phyloP scores from a whole-genome alignment of 495 filamentous ascomycete species.

The Rostrohypoxylon terebratum region DNA sequence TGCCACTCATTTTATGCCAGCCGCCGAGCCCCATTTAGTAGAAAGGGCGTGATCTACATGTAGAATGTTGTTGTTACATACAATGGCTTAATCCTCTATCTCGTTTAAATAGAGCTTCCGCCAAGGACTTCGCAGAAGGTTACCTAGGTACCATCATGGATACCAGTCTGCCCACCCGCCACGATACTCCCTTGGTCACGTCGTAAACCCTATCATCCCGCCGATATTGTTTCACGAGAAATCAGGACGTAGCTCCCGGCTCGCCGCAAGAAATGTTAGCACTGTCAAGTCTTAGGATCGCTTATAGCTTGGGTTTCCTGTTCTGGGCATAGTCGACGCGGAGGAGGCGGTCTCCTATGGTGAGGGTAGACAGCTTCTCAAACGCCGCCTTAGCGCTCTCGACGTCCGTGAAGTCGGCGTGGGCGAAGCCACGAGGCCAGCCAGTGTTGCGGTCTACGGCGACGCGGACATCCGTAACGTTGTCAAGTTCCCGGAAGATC shows the following conservation, averaged over 20 bases:
- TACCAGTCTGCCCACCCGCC: not conserved
- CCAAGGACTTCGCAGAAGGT: conserved; percentile 4
- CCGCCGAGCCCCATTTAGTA: conserved; percentile 1
- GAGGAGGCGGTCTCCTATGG: conserved; percentile 74
- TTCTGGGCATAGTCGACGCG: conserved; percentile 67
- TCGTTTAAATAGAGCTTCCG: conserved; percentile 3
- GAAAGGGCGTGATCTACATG: conserved; percentile 22
- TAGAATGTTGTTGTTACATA: conserved; percentile 43
- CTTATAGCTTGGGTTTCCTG: not conserved
- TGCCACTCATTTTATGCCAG: conserved; percentile 11
- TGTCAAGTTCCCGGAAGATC: conserved; percentile 77
- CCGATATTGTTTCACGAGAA: not conserved
- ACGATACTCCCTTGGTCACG: conserved; percentile 17
- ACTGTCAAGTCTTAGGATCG: not conserved
- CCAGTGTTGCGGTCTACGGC: conserved; percentile 91
- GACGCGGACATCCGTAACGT: conserved; percentile 84
- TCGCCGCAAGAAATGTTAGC: not conserved
- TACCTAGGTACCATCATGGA: not conserved
- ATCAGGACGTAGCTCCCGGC: not conserved
- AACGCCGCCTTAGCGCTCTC: conserved; percentile 68
- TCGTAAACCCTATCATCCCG: conserved; percentile 3
- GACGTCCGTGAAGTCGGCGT: conserved; percentile 83
- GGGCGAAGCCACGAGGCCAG: conserved; percentile 87
- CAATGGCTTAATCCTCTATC: conserved; percentile 27
- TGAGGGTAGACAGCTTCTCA: conserved; percentile 66